phyloP scores from a whole-genome alignment of 2,329 filamentous ascomycete genomes.

The Penicillium occitanis region DNA sequence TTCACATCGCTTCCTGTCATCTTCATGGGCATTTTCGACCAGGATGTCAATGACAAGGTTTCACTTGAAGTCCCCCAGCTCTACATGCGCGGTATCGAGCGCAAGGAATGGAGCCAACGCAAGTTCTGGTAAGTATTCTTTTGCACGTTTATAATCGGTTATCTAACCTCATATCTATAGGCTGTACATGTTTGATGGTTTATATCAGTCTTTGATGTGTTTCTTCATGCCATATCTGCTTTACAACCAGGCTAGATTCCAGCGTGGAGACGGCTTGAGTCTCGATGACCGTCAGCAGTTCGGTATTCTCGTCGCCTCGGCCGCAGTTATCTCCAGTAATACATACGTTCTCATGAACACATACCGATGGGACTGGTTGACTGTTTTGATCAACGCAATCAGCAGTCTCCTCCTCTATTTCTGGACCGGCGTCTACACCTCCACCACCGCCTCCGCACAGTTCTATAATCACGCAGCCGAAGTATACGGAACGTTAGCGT shows the following conservation, averaged over 20 bases:
- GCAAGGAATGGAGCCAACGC: conserved; percentile 88
- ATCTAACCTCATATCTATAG: conserved; percentile 43
- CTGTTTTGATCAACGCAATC: conserved; percentile 75
- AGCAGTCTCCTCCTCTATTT: conserved; percentile 88
- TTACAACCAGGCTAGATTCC: conserved; percentile 67
- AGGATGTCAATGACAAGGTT: conserved; percentile 92
- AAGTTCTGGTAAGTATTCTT: conserved; percentile 83
- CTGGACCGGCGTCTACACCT: conserved; percentile 89
- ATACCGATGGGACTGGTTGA: conserved; percentile 98
- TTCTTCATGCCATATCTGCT: conserved; percentile 91
- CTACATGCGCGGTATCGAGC: conserved; percentile 92
- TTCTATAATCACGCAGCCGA: conserved; percentile 78
- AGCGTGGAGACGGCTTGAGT: conserved; percentile 69
- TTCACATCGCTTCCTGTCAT: conserved; percentile 95
- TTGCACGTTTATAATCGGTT: neutral
- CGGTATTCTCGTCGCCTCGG: conserved; percentile 81
- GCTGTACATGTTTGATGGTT: conserved; percentile 90
- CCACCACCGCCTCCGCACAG: conserved; percentile 55
- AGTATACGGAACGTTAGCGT: conserved; percentile 76
- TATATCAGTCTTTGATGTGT: conserved; percentile 90
- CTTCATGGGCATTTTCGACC: conserved; percentile 93
- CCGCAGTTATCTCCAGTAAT: conserved; percentile 85
- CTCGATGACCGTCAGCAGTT: conserved; percentile 79
- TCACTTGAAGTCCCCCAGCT: conserved; percentile 93
- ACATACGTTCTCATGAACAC: conserved; percentile 93